phyloP scores from a whole-genome alignment of 2,329 filamentous ascomycete species.

The Penicillium sp. region DNA sequence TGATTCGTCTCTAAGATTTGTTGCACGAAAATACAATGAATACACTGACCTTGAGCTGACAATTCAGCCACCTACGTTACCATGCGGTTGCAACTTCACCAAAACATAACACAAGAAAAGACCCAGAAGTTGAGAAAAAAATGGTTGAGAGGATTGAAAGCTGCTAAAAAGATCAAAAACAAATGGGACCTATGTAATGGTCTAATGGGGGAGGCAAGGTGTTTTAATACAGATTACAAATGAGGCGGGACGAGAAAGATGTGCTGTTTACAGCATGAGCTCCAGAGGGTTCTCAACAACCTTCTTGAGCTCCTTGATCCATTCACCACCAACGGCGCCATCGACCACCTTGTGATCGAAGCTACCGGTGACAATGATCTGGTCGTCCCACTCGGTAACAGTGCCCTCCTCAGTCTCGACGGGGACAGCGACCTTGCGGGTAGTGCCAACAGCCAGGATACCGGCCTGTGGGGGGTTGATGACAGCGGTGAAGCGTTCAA shows the following conservation, averaged over 20 bases:
- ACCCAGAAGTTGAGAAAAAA: conserved; percentile 20
- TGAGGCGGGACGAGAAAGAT: conserved; percentile 5
- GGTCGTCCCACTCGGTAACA: conserved; percentile 87
- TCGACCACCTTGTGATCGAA: conserved; percentile 99
- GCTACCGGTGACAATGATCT: conserved; percentile 90
- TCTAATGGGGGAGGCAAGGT: conserved; percentile 25
- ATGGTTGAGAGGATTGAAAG: conserved; percentile 30
- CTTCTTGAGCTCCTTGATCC: conserved; percentile 96
- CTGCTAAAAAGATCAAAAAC: conserved; percentile 34
- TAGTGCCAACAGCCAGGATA: conserved; percentile 92
- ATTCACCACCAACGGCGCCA: conserved; percentile 92
- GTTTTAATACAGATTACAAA: conserved; percentile 42
- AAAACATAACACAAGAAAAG: not conserved
- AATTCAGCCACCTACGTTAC: conserved; percentile 16
- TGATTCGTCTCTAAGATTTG: too few relatives aligned
- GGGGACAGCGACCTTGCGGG: conserved; percentile 90
- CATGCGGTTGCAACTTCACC: not conserved
- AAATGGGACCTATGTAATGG: conserved; percentile 27
- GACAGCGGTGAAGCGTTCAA: conserved; percentile 96
- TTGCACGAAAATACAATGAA: not conserved
- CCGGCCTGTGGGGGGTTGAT: conserved; percentile 98
- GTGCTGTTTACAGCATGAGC: conserved; percentile 70
- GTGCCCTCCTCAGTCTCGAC: conserved; percentile 80
- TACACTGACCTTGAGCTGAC: not conserved
- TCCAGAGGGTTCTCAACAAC: conserved; percentile 95